Evolutionary conservation across 2,329 filamentous ascomycete genomes (phyloP).

Genomic region (Exophiala sideris): DNA sequence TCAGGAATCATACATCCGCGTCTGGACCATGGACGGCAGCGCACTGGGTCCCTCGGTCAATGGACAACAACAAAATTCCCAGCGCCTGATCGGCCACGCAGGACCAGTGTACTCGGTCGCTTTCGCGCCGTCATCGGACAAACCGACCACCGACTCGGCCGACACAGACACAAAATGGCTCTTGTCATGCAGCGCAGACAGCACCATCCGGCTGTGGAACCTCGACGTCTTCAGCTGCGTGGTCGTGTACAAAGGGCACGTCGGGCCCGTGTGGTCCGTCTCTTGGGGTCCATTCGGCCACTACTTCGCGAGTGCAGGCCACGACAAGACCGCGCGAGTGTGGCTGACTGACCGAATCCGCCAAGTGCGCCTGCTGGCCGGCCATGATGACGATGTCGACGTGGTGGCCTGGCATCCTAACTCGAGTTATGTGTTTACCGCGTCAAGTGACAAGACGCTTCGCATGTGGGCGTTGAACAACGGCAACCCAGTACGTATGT

Average conservation of each 20-base stretch:
- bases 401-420: conserved; percentile 93
- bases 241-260: conserved; percentile 90
- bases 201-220: conserved; percentile 87
- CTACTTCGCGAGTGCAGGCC: conserved; percentile 85
- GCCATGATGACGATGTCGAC: conserved; percentile 91
- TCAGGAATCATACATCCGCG: conserved; percentile 88
- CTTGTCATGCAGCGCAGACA: conserved; percentile 82
- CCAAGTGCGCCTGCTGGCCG: conserved; percentile 80
- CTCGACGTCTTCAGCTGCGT: conserved; percentile 88
- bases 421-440: conserved; percentile 88
- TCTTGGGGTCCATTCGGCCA: conserved; percentile 90
- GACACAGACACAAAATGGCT: conserved; percentile 67
- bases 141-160: conserved; percentile 46
- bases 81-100: conserved; percentile 78
- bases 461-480: conserved; percentile 96
- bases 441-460: conserved; percentile 86
- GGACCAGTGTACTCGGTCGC: conserved; percentile 84
- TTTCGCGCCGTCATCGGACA: conserved; percentile 70
- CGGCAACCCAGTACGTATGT: conserved; percentile 82
- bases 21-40: conserved; percentile 88
- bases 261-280: conserved; percentile 82
- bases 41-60: conserved; percentile 67
- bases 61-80: conserved; percentile 67
- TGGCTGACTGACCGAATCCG: conserved; percentile 94
- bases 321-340: conserved; percentile 84